These are phyloP conservation scores for Coemansia sp. DNA, from an alignment of 371 early-diverging fungal species.

Conservation along the genomic window DNA sequence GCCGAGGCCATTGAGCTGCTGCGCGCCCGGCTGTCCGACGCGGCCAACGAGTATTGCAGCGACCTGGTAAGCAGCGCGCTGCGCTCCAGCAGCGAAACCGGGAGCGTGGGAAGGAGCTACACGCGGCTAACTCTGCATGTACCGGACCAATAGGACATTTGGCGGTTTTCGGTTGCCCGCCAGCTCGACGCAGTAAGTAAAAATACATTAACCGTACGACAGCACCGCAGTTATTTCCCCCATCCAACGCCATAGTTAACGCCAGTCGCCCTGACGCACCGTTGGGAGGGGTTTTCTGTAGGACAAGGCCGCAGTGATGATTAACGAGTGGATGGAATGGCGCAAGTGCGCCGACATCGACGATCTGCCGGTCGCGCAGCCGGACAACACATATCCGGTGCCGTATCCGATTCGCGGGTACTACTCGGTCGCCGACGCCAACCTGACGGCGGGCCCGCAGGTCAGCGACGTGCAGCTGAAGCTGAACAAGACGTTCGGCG, in stretches of 20 bases:
- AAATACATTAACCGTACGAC: background rate
- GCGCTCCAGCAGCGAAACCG: too few species aligned
- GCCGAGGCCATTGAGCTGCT: constrained; percentile 37
- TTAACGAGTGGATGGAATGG: constrained; percentile 69
- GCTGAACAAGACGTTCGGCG: constrained; percentile 72
- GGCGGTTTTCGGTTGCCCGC: constrained; percentile 54
- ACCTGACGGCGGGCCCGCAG: constrained; percentile 60
- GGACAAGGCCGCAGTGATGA: constrained; percentile 67
- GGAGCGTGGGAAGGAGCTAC: too few species aligned
- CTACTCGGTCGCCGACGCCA: constrained; percentile 63
- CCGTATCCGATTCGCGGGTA: constrained; percentile 77
- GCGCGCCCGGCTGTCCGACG: constrained; percentile 30
- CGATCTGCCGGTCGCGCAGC: constrained; percentile 63
- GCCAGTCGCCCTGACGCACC: too few species aligned
- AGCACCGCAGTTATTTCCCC: too few species aligned
- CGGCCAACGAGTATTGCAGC: constrained; percentile 44
- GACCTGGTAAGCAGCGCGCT: constrained; percentile 35
- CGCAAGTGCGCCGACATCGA: constrained; percentile 67
- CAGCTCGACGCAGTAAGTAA: constrained; percentile 54
- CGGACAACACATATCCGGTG: constrained; percentile 63
- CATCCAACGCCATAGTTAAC: too few species aligned
- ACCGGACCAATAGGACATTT: constrained; percentile 43
- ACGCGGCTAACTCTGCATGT: background rate
- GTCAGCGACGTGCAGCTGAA: constrained; percentile 68
- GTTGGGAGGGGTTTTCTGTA: constrained; percentile 21